phyloP scores from a whole-genome alignment of 306 rosid genomes.

The Vigna angularis region DNA sequence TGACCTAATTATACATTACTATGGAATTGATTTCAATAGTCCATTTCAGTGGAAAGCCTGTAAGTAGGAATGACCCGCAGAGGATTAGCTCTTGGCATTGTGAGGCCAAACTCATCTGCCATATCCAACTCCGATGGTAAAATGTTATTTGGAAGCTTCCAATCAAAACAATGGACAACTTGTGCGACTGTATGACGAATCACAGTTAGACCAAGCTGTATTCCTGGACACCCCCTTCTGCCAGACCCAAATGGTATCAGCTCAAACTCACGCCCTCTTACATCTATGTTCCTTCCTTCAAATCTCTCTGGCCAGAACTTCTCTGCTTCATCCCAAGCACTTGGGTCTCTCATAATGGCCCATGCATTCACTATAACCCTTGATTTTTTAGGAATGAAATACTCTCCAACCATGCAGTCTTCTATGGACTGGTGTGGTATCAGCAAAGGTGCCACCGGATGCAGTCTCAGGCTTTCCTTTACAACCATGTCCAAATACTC shows the following conservation, averaged over 20 bases:
- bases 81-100: background rate
- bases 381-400: slow-evolving; percentile 58
- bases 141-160: slow-evolving; percentile 45
- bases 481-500: slow-evolving; percentile 58
- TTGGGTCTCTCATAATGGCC: slow-evolving; percentile 49
- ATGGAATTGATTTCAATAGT: too few species aligned
- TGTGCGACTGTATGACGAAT: slow-evolving; percentile 6
- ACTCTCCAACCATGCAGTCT: slow-evolving; percentile 57
- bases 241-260: slow-evolving; percentile 39
- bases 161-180: slow-evolving; percentile 54
- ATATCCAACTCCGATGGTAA: slow-evolving; percentile 44
- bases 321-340: slow-evolving; percentile 39
- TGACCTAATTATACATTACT: too few species aligned
- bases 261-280: slow-evolving; percentile 46
- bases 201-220: slow-evolving; percentile 22
- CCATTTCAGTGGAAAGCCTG: background rate
- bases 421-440: slow-evolving; percentile 61
- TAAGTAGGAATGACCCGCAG: background rate
- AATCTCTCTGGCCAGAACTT: slow-evolving; percentile 55
- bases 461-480: slow-evolving; percentile 66
- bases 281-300: slow-evolving; percentile 38
- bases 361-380: slow-evolving; percentile 47
- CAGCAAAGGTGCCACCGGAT: slow-evolving; percentile 66
- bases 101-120: slow-evolving; percentile 20
- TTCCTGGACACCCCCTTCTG: slow-evolving; percentile 29